Percentiles rank a stretch among this genome's conserved stretches.
phyloP scores from a whole-genome alignment of 2,329 filamentous ascomycete genomes.

The Trichothecium sympodiale region DNA sequence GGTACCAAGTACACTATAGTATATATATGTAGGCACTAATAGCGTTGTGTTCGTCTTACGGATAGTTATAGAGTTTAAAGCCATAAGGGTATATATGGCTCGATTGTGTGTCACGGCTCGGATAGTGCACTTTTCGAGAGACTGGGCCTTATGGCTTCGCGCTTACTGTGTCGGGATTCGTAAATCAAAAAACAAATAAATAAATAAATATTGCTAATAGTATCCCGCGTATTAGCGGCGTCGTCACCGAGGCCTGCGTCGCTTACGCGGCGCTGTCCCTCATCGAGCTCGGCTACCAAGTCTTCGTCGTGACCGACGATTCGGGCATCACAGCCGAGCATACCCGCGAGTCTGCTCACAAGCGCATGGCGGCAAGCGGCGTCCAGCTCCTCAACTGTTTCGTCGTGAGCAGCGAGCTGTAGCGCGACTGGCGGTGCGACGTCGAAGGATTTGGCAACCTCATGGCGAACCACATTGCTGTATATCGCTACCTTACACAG shows the following conservation, averaged over 20 bases:
- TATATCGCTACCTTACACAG: background rate
- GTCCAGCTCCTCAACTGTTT: slow-evolving; percentile 41
- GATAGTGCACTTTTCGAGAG: too few species aligned
- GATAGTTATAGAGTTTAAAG: too few species aligned
- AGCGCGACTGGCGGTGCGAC: slow-evolving; percentile 43
- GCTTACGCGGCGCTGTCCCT: slow-evolving; percentile 49
- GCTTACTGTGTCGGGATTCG: too few species aligned
- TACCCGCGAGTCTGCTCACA: slow-evolving; percentile 41
- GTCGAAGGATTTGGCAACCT: background rate
- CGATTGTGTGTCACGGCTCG: too few species aligned
- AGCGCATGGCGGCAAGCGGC: slow-evolving; percentile 44
- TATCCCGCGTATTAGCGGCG: slow-evolving; percentile 1
- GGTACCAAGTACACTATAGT: too few species aligned
- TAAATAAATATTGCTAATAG: too few species aligned
- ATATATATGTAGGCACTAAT: too few species aligned
- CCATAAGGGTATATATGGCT: too few species aligned
- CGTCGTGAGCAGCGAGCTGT: slow-evolving; percentile 40
- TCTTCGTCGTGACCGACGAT: slow-evolving; percentile 49
- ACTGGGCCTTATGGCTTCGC: too few species aligned
- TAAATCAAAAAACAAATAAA: too few species aligned
- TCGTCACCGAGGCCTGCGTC: slow-evolving; percentile 19
- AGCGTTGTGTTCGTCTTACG: too few species aligned
- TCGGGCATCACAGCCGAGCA: slow-evolving; percentile 41
- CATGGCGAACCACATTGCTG: background rate
- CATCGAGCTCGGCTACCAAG: slow-evolving; percentile 45